These are phyloP conservation scores for Perkinsela sp. DNA, from an alignment of 208 protist genomes.

Conservation along the genomic window DNA sequence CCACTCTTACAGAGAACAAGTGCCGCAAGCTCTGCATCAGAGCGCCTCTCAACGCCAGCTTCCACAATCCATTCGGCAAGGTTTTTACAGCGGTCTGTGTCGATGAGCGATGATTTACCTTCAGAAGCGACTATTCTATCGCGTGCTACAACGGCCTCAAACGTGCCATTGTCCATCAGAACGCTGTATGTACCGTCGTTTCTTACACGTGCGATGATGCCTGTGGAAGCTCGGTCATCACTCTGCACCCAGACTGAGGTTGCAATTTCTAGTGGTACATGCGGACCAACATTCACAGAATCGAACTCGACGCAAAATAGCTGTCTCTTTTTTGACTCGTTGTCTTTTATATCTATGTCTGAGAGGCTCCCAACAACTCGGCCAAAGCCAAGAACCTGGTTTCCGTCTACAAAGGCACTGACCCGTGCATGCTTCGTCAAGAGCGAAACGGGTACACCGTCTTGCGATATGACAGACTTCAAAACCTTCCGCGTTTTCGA, in stretches of 20 bases:
- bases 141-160: constrained; percentile 32
- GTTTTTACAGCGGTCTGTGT: background rate
- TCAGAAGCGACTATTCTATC: constrained; percentile 23
- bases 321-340: background rate
- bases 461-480: background rate
- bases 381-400: background rate
- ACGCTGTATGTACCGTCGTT: constrained; percentile 34
- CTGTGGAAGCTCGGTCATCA: constrained; percentile 3
- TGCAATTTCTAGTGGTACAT: background rate
- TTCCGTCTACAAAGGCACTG: background rate
- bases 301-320: background rate
- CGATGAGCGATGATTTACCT: constrained; percentile 5
- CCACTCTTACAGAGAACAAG: constrained; percentile 39
- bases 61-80: constrained; percentile 26
- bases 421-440: background rate
- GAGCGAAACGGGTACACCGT: background rate
- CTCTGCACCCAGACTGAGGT: background rate
- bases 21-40: constrained; percentile 32
- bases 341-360: background rate
- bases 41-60: constrained; percentile 17
- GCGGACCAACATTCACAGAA: background rate
- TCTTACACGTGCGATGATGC: constrained; percentile 35
- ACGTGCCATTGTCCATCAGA: constrained; percentile 43
- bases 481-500: background rate
- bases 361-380: background rate